Conservation (phyloP, 2,329 filamentous ascomycete species). For the Alternaria arbusti region DNA sequence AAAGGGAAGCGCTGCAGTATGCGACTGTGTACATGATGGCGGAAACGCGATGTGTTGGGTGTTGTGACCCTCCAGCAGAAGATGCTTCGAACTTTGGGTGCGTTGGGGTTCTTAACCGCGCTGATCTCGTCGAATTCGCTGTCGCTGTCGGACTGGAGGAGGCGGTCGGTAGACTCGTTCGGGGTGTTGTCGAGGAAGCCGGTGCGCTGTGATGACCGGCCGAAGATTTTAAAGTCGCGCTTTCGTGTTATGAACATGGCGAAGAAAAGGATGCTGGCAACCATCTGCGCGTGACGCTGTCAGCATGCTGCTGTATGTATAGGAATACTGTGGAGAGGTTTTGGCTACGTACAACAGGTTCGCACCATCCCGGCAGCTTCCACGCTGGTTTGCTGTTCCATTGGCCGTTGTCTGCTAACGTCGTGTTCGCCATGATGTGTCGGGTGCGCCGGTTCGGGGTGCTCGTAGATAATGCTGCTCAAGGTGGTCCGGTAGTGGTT, state of each 20-base stretch:
- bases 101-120: constrained; percentile 43
- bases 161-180: constrained; percentile 48
- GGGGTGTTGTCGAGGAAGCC: constrained; percentile 46
- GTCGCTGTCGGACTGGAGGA: constrained; percentile 49
- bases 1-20: constrained; percentile 73
- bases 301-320: neutral
- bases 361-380: constrained; percentile 52
- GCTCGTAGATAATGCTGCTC: neutral
- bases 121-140: constrained; percentile 46
- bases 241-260: constrained; percentile 58
- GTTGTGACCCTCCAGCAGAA: constrained; percentile 60
- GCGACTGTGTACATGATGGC: constrained; percentile 65
- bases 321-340: neutral
- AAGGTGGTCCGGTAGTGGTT: neutral
- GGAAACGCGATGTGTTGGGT: constrained; percentile 68
- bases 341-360: constrained; percentile 44
- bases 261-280: constrained; percentile 57
- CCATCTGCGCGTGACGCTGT: constrained; percentile 49
- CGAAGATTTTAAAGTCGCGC: constrained; percentile 53
- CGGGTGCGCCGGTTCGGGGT: neutral
- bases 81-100: constrained; percentile 59
- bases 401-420: constrained; percentile 24
- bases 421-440: constrained; percentile 20
- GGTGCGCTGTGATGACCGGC: constrained; percentile 30
- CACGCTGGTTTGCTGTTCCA: constrained; percentile 52